phyloP scores from a whole-genome alignment of 2,329 filamentous ascomycete genomes.

The Fusarium compactum region DNA sequence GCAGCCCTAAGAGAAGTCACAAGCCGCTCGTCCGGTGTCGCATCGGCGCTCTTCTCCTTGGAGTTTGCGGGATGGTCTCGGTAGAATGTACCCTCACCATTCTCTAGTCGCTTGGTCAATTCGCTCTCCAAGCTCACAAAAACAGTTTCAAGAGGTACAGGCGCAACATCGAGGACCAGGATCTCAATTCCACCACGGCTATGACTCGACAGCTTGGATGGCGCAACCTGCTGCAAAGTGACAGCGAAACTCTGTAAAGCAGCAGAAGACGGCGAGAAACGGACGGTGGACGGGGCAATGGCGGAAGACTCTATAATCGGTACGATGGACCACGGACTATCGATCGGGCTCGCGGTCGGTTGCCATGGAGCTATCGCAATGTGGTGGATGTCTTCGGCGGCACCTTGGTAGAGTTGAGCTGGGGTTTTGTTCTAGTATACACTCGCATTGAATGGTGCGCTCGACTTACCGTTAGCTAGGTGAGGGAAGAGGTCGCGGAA shows the following conservation, averaged over 20 bases:
- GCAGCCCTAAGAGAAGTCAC: conserved; percentile 78
- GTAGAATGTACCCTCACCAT: conserved; percentile 86
- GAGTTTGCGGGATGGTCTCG: conserved; percentile 65
- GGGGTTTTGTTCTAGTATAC: conserved; percentile 8
- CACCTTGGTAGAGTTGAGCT: conserved; percentile 32
- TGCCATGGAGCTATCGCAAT: conserved; percentile 82
- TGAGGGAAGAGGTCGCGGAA: conserved; percentile 83
- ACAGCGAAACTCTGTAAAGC: conserved; percentile 84
- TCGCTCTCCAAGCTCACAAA: conserved; percentile 89
- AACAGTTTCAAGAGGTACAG: conserved; percentile 83
- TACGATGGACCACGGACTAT: conserved; percentile 85
- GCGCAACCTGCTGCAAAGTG: conserved; percentile 77
- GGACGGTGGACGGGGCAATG: conserved; percentile 80
- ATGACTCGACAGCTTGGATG: conserved; percentile 78
- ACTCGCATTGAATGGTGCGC: neutral
- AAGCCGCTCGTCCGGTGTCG: conserved; percentile 67
- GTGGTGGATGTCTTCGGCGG: conserved; percentile 62
- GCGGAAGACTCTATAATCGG: conserved; percentile 75
- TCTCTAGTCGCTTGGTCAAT: conserved; percentile 81
- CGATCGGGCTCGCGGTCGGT: conserved; percentile 68
- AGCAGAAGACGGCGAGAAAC: conserved; percentile 78
- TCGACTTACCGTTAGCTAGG: conserved; percentile 63
- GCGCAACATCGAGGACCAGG: conserved; percentile 81
- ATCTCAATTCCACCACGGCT: conserved; percentile 86
- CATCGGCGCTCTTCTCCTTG: conserved; percentile 55